These are phyloP conservation scores for Vaccinium corymbosum DNA, from an alignment of 148 eudicot species.

Conservation along the genomic window DNA sequence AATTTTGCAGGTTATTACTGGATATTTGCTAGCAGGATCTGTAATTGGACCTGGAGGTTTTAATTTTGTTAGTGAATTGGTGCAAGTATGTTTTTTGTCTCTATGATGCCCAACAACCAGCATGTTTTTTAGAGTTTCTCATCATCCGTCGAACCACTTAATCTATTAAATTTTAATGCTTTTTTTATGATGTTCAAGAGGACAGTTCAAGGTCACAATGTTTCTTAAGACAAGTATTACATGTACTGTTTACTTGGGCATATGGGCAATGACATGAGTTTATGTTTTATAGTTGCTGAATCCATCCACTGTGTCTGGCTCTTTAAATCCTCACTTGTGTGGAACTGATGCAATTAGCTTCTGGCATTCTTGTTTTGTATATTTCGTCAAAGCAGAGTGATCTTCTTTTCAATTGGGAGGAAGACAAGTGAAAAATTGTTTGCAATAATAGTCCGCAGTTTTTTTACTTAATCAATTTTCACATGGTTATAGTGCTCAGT, in stretches of 20 bases:
- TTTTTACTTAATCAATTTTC: constrained; percentile 2
- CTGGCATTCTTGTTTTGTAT: background rate
- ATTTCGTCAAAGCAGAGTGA: background rate
- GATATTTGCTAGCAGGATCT: constrained; percentile 95
- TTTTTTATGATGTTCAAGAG: constrained; percentile 1
- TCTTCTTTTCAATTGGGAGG: constrained; percentile 1
- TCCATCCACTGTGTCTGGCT: background rate
- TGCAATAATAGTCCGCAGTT: background rate
- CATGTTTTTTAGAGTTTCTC: background rate
- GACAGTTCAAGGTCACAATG: background rate
- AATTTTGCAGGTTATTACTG: constrained; percentile 82
- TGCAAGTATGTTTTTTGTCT: constrained; percentile 63
- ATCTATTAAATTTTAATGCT: background rate
- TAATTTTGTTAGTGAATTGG: constrained; percentile 93
- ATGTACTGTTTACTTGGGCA: background rate
- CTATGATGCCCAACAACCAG: background rate
- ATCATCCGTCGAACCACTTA: background rate
- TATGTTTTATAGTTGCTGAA: background rate
- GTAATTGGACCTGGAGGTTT: constrained; percentile 97
- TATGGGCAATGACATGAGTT: background rate
- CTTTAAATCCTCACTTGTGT: background rate
- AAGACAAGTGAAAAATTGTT: background rate
- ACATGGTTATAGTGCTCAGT: background rate
- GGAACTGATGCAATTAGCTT: background rate
- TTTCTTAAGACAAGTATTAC: background rate